Evolutionary conservation across 768 basidiomycete genomes (phyloP), one percentile per base, ranked within the genome.

Genomic region (Collybia mongolica): DNA sequence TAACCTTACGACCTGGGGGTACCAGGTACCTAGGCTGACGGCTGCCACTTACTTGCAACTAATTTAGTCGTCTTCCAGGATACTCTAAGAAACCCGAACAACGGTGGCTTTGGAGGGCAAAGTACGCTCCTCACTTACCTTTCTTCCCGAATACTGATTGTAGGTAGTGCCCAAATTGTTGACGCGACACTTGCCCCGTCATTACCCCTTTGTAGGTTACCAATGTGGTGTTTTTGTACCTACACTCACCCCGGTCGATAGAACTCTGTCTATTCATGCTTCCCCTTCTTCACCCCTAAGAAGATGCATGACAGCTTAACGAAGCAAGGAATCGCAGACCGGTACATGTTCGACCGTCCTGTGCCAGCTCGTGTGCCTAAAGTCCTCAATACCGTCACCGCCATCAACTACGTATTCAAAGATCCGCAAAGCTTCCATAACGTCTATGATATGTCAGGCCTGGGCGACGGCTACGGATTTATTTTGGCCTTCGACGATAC

Each of bases 1-100:
- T 28, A 72, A 75, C 51, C 53, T 80, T 39, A 80, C 80, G 0
- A 60, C 74, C 1, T 82, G 79, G 79, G 80, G 80, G 17, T 79
- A 66, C 63, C 62, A 73, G 20, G 80, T 32, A 32, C 32, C 11
- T 9, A 9, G 9, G 11, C 11, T 32, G 14, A 32, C 14, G 11
- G 32, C 32, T 32, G 11, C 2, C 14, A 32, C 7, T 32, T 3
- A 32, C 11, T 9, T 6, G 11, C 5, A 14, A 9, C 32, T 12
- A 9, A 32, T 32, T 9, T 32, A 32, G 11, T 14, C 14, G 11
- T 26, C 32, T 11, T 12, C 7, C 11, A 32, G 32, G 32, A 32
- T 12, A 32, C 32, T 2, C 11, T 32, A 9, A 32, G 14, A 12
- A 32, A 32, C 11, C 32, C 32, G 11, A 32, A 32, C 32, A 32